These are phyloP conservation scores for Zea mays DNA, from an alignment of 176 grass and related monocot genomes.

Conservation along the genomic window DNA sequence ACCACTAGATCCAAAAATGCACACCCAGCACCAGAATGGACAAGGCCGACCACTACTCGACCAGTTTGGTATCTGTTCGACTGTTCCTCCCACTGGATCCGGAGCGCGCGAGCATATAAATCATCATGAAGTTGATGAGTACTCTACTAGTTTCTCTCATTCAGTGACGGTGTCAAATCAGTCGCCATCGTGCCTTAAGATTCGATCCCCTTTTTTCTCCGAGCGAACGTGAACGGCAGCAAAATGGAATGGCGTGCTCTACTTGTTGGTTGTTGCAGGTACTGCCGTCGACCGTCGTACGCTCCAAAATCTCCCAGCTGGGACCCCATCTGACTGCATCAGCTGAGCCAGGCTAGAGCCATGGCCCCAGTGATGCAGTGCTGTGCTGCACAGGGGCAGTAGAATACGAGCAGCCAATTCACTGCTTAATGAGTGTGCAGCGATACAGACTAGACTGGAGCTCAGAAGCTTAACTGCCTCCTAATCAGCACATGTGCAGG, in stretches of 20 bases:
- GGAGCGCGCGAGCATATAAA: background rate
- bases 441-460: background rate
- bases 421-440: background rate
- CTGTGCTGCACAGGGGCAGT: background rate
- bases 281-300: constrained; percentile 34
- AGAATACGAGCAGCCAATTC: background rate
- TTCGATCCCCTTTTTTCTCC: constrained; percentile 24
- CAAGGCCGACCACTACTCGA: background rate
- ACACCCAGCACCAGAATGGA: background rate
- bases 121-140: background rate
- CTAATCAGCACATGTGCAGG: constrained; percentile 40
- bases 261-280: background rate
- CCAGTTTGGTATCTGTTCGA: background rate
- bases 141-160: constrained; percentile 8
- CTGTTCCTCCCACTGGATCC: background rate
- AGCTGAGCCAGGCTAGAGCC: background rate
- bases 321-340: background rate
- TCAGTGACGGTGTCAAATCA: constrained; percentile 32
- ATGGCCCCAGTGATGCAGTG: background rate
- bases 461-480: background rate
- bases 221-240: background rate
- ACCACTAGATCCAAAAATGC: background rate
- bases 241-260: constrained; percentile 14
- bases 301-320: constrained; percentile 27
- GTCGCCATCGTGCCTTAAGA: constrained; percentile 13